phyloP scores from a whole-genome alignment of 23 red algal genomes.

The Chondrus crispus region DNA sequence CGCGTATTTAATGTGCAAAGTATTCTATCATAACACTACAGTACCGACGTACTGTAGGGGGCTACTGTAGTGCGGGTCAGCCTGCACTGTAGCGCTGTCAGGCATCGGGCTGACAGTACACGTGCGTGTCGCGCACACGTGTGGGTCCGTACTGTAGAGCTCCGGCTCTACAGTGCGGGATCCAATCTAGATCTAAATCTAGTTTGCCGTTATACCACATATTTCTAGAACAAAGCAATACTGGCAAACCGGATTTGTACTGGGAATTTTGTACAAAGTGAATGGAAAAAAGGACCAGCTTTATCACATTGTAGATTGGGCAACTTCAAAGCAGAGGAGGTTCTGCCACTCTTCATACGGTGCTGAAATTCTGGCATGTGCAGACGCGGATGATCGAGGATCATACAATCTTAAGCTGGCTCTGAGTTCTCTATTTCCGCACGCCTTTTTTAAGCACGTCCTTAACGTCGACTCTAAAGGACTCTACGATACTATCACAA shows the following conservation, averaged over 20 bases:
- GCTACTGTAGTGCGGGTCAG: too few relatives aligned
- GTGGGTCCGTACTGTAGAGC: too few relatives aligned
- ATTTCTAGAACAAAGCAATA: too few relatives aligned
- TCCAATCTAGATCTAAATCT: too few relatives aligned
- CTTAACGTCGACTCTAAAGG: neutral
- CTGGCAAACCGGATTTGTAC: neutral
- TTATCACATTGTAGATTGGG: neutral
- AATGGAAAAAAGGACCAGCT: neutral
- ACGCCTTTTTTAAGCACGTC: neutral
- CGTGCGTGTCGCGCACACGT: too few relatives aligned
- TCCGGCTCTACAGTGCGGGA: too few relatives aligned
- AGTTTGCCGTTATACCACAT: too few relatives aligned
- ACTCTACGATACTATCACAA: neutral
- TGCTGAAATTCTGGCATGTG: conserved; percentile 23
- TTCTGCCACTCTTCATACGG: neutral
- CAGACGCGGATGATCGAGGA: conserved; percentile 2
- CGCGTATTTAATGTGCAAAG: too few relatives aligned
- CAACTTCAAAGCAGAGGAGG: neutral
- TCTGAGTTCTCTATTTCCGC: neutral
- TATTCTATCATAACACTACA: too few relatives aligned
- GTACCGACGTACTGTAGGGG: too few relatives aligned
- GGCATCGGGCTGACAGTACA: too few relatives aligned
- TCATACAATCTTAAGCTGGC: neutral
- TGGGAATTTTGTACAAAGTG: neutral
- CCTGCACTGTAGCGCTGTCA: too few relatives aligned